Percentiles rank a stretch among this genome's conserved stretches.
Conservation (phyloP, 2,329 filamentous ascomycete species). For the Huntiella bhutanensis region DNA sequence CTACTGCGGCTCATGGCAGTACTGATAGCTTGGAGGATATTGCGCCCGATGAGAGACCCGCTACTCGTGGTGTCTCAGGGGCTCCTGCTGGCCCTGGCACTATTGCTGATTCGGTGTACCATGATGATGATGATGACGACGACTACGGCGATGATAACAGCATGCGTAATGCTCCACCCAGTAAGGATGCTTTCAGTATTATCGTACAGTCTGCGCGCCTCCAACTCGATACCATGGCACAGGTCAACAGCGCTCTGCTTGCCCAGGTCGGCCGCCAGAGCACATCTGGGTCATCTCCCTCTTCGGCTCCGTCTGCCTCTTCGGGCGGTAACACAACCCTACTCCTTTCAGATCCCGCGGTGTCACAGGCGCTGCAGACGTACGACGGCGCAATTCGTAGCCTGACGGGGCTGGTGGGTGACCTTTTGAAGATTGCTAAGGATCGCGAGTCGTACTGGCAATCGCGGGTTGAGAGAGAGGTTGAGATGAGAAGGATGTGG, state of each 20-base stretch:
- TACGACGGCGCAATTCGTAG: conserved; percentile 84
- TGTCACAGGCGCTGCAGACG: conserved; percentile 59
- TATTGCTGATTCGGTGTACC: conserved; percentile 18
- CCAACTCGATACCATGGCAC: conserved; percentile 75
- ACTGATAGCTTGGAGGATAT: conserved; percentile 32
- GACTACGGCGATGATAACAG: conserved; percentile 56
- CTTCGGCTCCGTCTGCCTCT: conserved; percentile 21
- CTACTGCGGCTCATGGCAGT: conserved; percentile 21
- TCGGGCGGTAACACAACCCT: conserved; percentile 23
- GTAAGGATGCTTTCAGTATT: conserved; percentile 90
- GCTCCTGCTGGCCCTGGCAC: too few species aligned
- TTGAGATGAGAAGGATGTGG: conserved; percentile 87
- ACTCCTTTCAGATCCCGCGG: conserved; percentile 52
- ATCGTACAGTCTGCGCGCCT: conserved; percentile 87
- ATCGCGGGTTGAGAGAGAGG: conserved; percentile 77
- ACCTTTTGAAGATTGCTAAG: conserved; percentile 76
- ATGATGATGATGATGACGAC: conserved; percentile 51
- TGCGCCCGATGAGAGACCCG: conserved; percentile 26
- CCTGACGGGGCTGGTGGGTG: conserved; percentile 64
- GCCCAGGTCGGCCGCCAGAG: conserved; percentile 31
- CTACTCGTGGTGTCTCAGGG: conserved; percentile 18
- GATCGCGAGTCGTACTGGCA: conserved; percentile 97
- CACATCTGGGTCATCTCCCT: background rate
- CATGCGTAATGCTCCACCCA: conserved; percentile 57
- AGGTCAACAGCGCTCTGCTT: conserved; percentile 66